These are phyloP conservation scores for Santalum album DNA, from an alignment of 164 flowering plant species.

Conservation along the genomic window DNA sequence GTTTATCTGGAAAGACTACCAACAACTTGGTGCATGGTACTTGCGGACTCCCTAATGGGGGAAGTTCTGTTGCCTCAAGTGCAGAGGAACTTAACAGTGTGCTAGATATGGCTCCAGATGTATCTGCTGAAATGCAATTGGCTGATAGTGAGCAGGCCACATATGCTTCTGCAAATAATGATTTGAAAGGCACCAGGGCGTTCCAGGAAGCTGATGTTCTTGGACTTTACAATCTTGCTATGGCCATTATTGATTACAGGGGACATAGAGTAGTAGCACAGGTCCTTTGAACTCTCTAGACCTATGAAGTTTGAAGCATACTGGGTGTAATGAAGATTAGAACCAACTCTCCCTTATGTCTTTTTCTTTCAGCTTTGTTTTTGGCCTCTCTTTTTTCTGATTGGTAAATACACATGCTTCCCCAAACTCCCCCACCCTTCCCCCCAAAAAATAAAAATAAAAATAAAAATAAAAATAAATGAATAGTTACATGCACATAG, in stretches of 20 bases:
- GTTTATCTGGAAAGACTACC: conserved; percentile 25
- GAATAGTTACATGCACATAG: too few relatives aligned
- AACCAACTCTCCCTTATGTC: too few relatives aligned
- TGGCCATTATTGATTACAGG: conserved; percentile 95
- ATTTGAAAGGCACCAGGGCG: conserved; percentile 90
- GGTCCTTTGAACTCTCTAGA: conserved; percentile 28
- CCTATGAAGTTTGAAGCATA: too few relatives aligned
- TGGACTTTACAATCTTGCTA: conserved; percentile 93
- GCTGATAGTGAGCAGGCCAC: conserved; percentile 97
- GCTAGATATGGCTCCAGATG: conserved; percentile 29
- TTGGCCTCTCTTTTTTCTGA: too few relatives aligned
- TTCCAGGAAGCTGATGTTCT: conserved; percentile 98
- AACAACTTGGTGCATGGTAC: conserved; percentile 11
- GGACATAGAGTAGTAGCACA: conserved; percentile 99
- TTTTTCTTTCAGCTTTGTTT: too few relatives aligned
- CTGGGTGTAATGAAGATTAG: not conserved
- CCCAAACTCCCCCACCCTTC: too few relatives aligned
- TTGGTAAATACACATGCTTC: too few relatives aligned
- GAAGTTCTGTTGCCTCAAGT: conserved; percentile 19
- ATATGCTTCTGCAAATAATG: conserved; percentile 98
- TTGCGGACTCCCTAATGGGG: conserved; percentile 18
- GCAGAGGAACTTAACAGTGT: conserved; percentile 19
- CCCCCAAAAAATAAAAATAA: too few relatives aligned
- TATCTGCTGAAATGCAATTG: conserved; percentile 48
- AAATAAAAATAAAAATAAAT: too few relatives aligned